Base-by-base conservation (phyloP, 2,329 filamentous ascomycete genomes). In the Hymenoscyphus fraxineus region DNA sequence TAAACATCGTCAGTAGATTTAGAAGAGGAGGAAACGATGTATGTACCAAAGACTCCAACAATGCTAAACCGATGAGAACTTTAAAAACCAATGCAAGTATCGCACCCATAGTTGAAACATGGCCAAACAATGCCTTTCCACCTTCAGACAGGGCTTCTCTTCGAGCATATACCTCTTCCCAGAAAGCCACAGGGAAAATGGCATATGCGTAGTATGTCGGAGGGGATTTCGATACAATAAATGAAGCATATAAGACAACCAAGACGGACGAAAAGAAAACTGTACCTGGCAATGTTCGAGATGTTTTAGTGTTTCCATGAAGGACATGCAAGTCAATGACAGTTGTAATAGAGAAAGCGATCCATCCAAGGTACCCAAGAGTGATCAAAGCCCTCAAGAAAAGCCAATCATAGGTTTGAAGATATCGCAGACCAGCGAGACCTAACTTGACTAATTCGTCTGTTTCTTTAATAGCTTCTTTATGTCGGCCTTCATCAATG, bases 321-420 rank as follows among this genome's bases (percentile, higher is more conserved):
- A 98, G 80, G 60, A 99, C 92, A 77, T 97, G 92, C 61, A 93
- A 80, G 74, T 97, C 90, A 67, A 98, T 83, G 58, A 98, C 93
- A 0, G 90, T 96, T 0, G 92, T 95, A 60, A 96, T 80, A 1
- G 93, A 92, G 77, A 93, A 99, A 0, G 90, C 89, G 74, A 98
- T 96, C 94, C 94, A 99, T 22, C 95, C 95, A 7, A 98, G 79
- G 73, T 98, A 99, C 19, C 95, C 95, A 13, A 90, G 75, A 1
- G 95, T 97, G 65, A 99, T 90, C 59, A 99, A 82, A 1, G 92
- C 90, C 66, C 95, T 85, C 41, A 99, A 80, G 78, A 99, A 99
- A 2, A 99, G 82, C 95, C 95, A 99, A 79, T 99, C 95, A 73
- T 99, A 99, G 0, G 93, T 99, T 77, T 99, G 95, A 32, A 99